Evolutionary conservation across 306 rosid species (phyloP).

Genomic region (Amphicarpaea edgeworthii): DNA sequence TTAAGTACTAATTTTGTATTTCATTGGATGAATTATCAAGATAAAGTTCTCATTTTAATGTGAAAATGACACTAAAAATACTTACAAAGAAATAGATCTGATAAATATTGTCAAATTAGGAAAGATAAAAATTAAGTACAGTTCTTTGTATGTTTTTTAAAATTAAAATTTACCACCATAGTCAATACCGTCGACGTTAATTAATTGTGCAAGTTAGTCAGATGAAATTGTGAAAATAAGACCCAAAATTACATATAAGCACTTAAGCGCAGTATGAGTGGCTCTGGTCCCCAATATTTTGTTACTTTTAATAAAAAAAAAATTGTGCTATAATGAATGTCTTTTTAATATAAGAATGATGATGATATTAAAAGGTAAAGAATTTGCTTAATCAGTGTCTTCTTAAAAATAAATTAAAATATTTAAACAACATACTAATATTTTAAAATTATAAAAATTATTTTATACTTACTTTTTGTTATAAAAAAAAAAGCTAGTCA

Average conservation of each 20-base stretch:
- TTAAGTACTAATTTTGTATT: too few species aligned
- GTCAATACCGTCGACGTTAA: not conserved
- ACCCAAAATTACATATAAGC: not conserved
- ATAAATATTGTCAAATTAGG: not conserved
- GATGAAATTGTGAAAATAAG: not conserved
- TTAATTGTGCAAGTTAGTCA: not conserved
- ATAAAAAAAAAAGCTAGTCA: not conserved
- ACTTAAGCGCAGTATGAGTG: not conserved
- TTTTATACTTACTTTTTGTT: not conserved
- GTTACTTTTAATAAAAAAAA: not conserved
- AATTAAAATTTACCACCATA: not conserved
- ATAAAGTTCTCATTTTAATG: too few species aligned
- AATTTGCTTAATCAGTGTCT: not conserved
- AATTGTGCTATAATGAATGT: not conserved
- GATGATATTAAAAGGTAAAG: not conserved
- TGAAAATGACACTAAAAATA: too few species aligned
- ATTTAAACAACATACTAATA: not conserved
- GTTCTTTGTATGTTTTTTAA: not conserved
- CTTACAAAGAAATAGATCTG: too few species aligned
- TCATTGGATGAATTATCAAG: too few species aligned
- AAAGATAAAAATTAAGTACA: not conserved
- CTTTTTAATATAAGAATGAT: not conserved
- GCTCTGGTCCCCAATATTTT: not conserved
- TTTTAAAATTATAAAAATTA: not conserved
- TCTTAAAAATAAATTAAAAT: not conserved